These are phyloP conservation scores for Excoecaria agallocha DNA, from an alignment of 345 rosid genomes.

Conservation along the genomic window DNA sequence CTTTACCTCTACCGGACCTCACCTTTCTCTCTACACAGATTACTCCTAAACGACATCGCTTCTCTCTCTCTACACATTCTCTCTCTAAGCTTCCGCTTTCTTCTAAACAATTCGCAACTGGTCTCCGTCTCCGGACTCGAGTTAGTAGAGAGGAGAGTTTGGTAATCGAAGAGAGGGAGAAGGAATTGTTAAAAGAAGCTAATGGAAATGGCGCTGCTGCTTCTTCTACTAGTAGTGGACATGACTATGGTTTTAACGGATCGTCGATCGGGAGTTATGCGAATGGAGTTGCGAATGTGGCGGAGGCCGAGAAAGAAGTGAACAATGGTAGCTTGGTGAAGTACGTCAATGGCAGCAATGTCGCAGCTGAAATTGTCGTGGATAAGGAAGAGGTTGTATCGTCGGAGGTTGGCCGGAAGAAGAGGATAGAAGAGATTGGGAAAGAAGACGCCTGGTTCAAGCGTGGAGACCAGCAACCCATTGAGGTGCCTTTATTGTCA, in stretches of 20 bases:
- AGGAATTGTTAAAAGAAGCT: conserved; percentile 34
- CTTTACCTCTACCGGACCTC: conserved; percentile 16
- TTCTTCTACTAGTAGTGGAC: conserved; percentile 19
- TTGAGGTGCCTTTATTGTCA: conserved; percentile 44
- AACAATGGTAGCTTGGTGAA: conserved; percentile 59
- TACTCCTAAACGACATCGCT: conserved; percentile 18
- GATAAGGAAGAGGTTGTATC: conserved; percentile 23
- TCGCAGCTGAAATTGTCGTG: conserved; percentile 22
- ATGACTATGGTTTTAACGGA: conserved; percentile 25
- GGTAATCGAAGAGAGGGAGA: conserved; percentile 52
- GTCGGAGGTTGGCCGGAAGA: conserved; percentile 68
- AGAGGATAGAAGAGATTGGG: conserved; percentile 90
- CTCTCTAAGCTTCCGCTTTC: conserved; percentile 29
- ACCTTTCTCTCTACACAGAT: conserved; percentile 26
- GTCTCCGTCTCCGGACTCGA: conserved; percentile 26
- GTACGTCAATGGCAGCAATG: conserved; percentile 51
- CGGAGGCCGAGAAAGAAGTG: conserved; percentile 15
- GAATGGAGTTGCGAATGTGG: conserved; percentile 31
- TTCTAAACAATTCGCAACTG: conserved; percentile 8
- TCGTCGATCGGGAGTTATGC: conserved; percentile 17
- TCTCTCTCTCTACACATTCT: conserved; percentile 25
- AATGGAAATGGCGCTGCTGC: conserved; percentile 40
- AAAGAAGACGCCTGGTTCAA: conserved; percentile 97
- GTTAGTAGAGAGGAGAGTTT: conserved; percentile 44
- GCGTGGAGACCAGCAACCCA: conserved; percentile 31